These are phyloP conservation scores for Globisporangium mamillatum DNA, from an alignment of 352 stramenopile species.

Conservation along the genomic window DNA sequence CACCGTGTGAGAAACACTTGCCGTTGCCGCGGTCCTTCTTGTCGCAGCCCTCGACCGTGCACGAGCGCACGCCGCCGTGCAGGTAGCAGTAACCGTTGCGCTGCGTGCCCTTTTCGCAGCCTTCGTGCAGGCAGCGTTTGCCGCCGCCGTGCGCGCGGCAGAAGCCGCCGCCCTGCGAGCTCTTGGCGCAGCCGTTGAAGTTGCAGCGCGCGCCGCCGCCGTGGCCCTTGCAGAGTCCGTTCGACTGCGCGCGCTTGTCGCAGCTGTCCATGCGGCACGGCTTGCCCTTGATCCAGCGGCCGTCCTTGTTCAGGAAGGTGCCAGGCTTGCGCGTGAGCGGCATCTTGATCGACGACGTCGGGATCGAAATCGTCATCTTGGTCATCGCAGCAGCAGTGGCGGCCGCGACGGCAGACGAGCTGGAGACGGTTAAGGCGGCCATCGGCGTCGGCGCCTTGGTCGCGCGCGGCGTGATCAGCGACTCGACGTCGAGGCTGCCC, in stretches of 20 bases:
- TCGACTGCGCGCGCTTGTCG: constrained; percentile 79
- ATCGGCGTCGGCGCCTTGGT: constrained; percentile 11
- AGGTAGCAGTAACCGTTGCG: constrained; percentile 81
- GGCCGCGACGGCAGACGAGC: constrained; percentile 17
- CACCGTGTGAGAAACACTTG: constrained; percentile 79
- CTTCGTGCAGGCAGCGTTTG: constrained; percentile 71
- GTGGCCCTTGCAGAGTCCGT: constrained; percentile 76
- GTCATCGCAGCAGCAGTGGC: constrained; percentile 19
- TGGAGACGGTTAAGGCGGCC: neutral
- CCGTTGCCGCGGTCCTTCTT: constrained; percentile 85
- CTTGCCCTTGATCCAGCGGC: constrained; percentile 87
- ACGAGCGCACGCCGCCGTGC: constrained; percentile 74
- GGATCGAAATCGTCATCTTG: constrained; percentile 25
- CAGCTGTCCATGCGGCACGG: constrained; percentile 67
- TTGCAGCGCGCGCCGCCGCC: constrained; percentile 77
- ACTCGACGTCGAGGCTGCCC: constrained; percentile 61
- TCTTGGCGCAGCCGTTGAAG: constrained; percentile 71
- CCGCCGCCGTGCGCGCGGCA: constrained; percentile 77
- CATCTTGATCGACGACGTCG: constrained; percentile 23
- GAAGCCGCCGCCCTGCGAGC: constrained; percentile 69
- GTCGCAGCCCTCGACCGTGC: constrained; percentile 61
- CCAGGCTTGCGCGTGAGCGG: constrained; percentile 64
- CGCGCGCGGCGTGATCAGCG: constrained; percentile 17
- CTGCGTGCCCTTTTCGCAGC: constrained; percentile 77
- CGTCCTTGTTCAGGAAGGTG: constrained; percentile 87